Base-by-base conservation (phyloP, 345 rosid species). In the Heritiera littoralis region DNA sequence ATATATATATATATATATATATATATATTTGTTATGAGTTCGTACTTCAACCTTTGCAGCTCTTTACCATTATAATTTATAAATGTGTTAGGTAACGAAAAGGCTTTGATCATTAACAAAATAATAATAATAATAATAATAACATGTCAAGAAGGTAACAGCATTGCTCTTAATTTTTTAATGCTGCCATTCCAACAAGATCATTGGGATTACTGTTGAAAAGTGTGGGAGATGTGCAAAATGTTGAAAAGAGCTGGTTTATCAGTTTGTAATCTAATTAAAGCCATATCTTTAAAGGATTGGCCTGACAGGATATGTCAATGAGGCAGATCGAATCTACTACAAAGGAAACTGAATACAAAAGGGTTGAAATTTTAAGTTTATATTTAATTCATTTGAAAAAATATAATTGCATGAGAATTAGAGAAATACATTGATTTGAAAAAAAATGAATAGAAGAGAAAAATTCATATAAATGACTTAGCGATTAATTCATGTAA, bases 191-290 rank as follows among this genome's bases (percentile, higher is more conserved):
- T 11, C 68, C 38, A 2, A 35, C 35, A 64, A 64, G 1, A 63
- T 13, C 67, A 64, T 32, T 64, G n/a, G 18, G 43, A 32, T 64
- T n/a, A 32, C n/a, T 64, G 67, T 32, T 32, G 5, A 14, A 32
- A 32, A 65, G 11, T 20, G 30, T 59, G 41, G 8, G 41, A 41
- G 30, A 41, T 43, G 48, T 18, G 72, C 49, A 5, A 67, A 43
- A 67, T 41, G 72, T 67, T 43, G 9, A 4, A 18, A 66, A 66
- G 71, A 18, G 14, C 7, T 66, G 40, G 70, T 66, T 66, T 40
- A 38, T 66, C 51, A 41, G 72, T n/a, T 67, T 67, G 51, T 67
- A n/a, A 66, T 9, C 69, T 65, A 28, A 49, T 12, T 46, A 46
- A 8, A 35, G 67, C 68, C 68, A 35, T 5, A 4, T 61, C 40